Evolutionary conservation across 805 yeast species (phyloP).

Genomic region (Wickerhamiella shivajii): DNA sequence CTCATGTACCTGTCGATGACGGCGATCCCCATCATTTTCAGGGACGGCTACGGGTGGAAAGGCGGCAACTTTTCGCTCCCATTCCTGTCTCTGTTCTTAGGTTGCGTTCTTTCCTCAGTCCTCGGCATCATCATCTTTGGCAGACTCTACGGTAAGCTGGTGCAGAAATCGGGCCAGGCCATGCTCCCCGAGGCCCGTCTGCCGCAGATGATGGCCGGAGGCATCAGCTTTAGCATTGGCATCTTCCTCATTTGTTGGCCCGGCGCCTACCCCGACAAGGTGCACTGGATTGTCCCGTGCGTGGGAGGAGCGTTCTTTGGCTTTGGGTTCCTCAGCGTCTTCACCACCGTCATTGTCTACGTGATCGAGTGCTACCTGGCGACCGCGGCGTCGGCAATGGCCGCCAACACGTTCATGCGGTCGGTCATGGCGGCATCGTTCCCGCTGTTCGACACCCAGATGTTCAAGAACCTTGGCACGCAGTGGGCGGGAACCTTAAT

Average conservation of each 20-base stretch:
- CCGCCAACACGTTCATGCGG: slow-evolving; percentile 47
- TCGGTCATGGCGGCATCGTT: slow-evolving; percentile 46
- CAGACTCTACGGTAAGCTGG: slow-evolving; percentile 33
- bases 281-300: slow-evolving; percentile 77
- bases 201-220: slow-evolving; percentile 60
- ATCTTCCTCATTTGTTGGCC: slow-evolving; percentile 81
- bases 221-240: slow-evolving; percentile 57
- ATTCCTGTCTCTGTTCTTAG: slow-evolving; percentile 59
- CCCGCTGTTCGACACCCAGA: slow-evolving; percentile 41
- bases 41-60: slow-evolving; percentile 41
- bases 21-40: slow-evolving; percentile 28
- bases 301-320: slow-evolving; percentile 51
- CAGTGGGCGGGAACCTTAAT: slow-evolving; percentile 42
- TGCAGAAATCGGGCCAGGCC: slow-evolving; percentile 34
- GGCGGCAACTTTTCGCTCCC: slow-evolving; percentile 63
- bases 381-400: slow-evolving; percentile 49
- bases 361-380: slow-evolving; percentile 44
- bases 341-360: slow-evolving; percentile 47
- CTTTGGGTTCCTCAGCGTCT: slow-evolving; percentile 52
- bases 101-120: slow-evolving; percentile 44
- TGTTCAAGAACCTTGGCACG: slow-evolving; percentile 36
- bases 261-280: slow-evolving; percentile 50
- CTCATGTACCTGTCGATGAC: slow-evolving; percentile 27
- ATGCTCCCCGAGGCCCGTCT: slow-evolving; percentile 71
- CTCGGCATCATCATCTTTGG: slow-evolving; percentile 40